A percentile compares a stretch with the other conserved stretches of the same genome.
Conservation (phyloP, 1,284 basidiomycete genomes). For the Pseudozyma pruni region DNA sequence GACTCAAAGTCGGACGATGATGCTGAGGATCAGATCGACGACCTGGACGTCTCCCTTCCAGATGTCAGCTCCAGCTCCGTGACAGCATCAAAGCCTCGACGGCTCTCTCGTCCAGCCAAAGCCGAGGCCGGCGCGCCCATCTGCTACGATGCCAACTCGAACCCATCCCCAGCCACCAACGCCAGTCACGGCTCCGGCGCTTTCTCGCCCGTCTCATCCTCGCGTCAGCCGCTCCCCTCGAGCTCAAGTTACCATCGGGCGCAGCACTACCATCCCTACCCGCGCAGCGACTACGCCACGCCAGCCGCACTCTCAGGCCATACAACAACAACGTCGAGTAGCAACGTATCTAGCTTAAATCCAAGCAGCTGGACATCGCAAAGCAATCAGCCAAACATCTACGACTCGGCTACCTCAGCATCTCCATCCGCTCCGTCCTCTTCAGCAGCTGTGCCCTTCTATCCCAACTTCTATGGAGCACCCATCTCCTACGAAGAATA, state of each 20-base stretch:
- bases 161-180: slow-evolving; percentile 4
- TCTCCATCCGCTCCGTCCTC: slow-evolving; percentile 4
- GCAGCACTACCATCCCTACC: slow-evolving; percentile 31
- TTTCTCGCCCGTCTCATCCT: slow-evolving; percentile 1
- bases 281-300: slow-evolving; percentile 13
- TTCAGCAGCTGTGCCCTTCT: slow-evolving; percentile 11
- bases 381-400: slow-evolving; percentile 9
- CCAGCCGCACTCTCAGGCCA: not conserved
- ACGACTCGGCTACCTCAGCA: slow-evolving; percentile 6
- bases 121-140: not conserved
- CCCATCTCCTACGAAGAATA: slow-evolving; percentile 27
- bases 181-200: not conserved
- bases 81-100: too few species aligned
- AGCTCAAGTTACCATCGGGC: slow-evolving; percentile 11
- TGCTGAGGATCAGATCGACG: slow-evolving; percentile 15
- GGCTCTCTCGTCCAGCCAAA: not conserved
- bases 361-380: slow-evolving; percentile 20
- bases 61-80: not conserved
- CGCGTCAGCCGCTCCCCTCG: slow-evolving; percentile 7
- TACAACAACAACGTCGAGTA: not conserved
- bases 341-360: slow-evolving; percentile 4
- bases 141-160: not conserved
- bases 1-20: slow-evolving; percentile 23
- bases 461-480: slow-evolving; percentile 28
- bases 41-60: slow-evolving; percentile 4